Base-by-base conservation (phyloP, 331 rosid species). In the Rhamnella rubrinervis region DNA sequence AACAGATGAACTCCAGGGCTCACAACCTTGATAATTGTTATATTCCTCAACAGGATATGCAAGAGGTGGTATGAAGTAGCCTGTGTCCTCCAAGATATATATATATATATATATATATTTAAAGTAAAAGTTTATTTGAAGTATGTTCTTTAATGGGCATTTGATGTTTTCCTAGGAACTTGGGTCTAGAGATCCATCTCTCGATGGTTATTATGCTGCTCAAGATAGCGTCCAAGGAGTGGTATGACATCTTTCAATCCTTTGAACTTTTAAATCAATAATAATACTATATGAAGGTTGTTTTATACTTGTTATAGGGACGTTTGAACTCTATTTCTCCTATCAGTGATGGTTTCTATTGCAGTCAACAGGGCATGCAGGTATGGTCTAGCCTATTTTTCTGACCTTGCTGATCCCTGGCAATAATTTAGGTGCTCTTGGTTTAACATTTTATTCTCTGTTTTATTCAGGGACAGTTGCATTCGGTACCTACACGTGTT, bases 141-240 rank as follows among this genome's bases (percentile, higher is more conserved):
- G 39, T 39, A 14, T 35, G 38, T 39, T 23, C 26, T 20, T 6
- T 47, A 16, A 40, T 13, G 51, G 62, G 47, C 37, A 26, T 59
- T 14, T 37, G 18, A 23, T 51, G 20, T 51, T 69, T 26, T 47
- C 26, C 37, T 63, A 83, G 91, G 75, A 81, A 59, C 68, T 76
- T 49, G 85, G 72, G 77, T 83, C 83, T 46, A 77, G 85, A 83
- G 76, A 76, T 71, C 62, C 71, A 79, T 70, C 77, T 49, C 71
- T 63, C 62, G 80, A 77, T 61, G 66, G 80, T 62, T 75, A 46
- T 76, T 65, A 72, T 67, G 63, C 63, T 46, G 71, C 68, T 59
- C 81, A 67, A 68, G 83, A 78, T 57, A 74, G 68, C 63, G 55
- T 80, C 59, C 77, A 31, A n/a, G 80, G 75, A 67, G 70, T 66